Evolutionary conservation across 768 basidiomycete species (phyloP).

Genomic region (Kwoniella botswanensis): DNA sequence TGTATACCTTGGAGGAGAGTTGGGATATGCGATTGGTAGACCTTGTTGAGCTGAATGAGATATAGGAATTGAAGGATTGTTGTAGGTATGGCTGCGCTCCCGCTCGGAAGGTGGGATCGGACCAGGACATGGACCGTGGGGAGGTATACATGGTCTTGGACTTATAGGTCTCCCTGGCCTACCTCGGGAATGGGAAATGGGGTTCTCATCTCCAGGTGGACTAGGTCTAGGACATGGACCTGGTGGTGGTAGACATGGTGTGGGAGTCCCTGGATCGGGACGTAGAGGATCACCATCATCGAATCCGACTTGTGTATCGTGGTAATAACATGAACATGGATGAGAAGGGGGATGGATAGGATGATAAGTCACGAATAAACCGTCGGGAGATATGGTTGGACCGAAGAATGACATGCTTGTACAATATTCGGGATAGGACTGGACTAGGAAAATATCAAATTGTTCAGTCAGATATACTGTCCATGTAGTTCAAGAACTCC

Average conservation of each 20-base stretch:
- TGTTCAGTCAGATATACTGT: too few relatives aligned
- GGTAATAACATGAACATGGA: neutral
- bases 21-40: constrained; percentile 1
- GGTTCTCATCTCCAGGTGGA: too few relatives aligned
- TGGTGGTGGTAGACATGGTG: neutral
- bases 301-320: neutral
- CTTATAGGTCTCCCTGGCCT: neutral
- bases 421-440: neutral
- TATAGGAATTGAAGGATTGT: neutral
- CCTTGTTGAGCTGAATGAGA: constrained; percentile 16
- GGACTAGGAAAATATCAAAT: neutral
- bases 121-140: constrained; percentile 14
- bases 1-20: neutral
- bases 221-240: neutral
- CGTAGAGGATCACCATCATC: neutral
- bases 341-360: neutral
- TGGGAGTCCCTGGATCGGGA: neutral
- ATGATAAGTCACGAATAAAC: neutral
- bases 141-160: constrained; percentile 13
- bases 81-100: neutral
- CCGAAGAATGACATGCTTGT: neutral
- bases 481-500: too few relatives aligned
- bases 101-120: constrained; percentile 9
- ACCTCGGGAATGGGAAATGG: neutral
- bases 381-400: neutral